Evolutionary conservation across 2,329 filamentous ascomycete species (phyloP).

Genomic region (Colletotrichum higginsianum): DNA sequence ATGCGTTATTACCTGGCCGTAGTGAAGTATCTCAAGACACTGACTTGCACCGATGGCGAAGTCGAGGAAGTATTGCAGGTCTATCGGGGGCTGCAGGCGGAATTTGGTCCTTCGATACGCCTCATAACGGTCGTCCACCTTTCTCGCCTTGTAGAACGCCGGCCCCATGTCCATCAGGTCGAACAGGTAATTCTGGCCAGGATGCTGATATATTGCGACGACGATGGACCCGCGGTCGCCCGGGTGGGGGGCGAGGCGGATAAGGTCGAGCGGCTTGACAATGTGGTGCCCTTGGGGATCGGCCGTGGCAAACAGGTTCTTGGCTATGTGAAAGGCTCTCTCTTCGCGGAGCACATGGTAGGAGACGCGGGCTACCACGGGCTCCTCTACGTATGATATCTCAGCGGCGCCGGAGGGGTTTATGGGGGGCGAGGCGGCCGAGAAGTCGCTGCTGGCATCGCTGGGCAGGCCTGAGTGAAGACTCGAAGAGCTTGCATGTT

Average conservation of each 20-base stretch:
- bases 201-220: conserved; percentile 85
- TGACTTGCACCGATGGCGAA: conserved; percentile 92
- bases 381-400: conserved; percentile 71
- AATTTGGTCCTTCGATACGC: conserved; percentile 61
- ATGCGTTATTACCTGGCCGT: conserved; percentile 87
- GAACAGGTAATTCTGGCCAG: conserved; percentile 80
- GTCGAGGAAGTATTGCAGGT: conserved; percentile 84
- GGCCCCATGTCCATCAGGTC: conserved; percentile 84
- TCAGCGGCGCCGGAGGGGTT: conserved; percentile 58
- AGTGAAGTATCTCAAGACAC: conserved; percentile 91
- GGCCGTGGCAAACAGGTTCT: conserved; percentile 77
- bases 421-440: conserved; percentile 53
- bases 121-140: conserved; percentile 66
- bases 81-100: conserved; percentile 72
- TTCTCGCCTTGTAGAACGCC: conserved; percentile 74
- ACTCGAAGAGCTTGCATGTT: conserved; percentile 54
- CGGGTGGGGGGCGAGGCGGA: conserved; percentile 77
- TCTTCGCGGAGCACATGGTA: conserved; percentile 87
- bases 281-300: conserved; percentile 84
- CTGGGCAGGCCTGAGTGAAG: conserved; percentile 50
- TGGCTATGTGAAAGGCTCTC: conserved; percentile 87
- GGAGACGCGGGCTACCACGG: conserved; percentile 86
- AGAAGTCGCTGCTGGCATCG: conserved; percentile 58
- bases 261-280: conserved; percentile 83
- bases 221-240: conserved; percentile 80